Percentiles rank a stretch among this genome's conserved stretches.
Conservation (phyloP, 305 asterid species). For the Solanum aculeatissimum region DNA sequence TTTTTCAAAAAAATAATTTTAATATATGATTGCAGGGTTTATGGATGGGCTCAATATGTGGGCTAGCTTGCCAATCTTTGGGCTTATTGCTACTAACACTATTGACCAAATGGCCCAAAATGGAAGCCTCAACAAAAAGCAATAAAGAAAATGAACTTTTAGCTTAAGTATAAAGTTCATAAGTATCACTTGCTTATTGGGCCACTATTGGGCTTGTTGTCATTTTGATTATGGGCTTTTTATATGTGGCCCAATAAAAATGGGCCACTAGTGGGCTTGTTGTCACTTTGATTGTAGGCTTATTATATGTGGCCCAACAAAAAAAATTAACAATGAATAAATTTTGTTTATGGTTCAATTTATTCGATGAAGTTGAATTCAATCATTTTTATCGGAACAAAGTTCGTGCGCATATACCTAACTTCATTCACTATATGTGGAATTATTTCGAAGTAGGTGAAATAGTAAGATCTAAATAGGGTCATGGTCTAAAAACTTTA, state of each 20-base stretch:
- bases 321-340: neutral
- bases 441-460: neutral
- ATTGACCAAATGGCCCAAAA: conserved; percentile 29
- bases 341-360: neutral
- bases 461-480: neutral
- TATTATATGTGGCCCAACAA: neutral
- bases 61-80: conserved; percentile 24
- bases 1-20: neutral
- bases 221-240: neutral
- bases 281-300: neutral
- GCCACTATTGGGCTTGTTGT: neutral
- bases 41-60: conserved; percentile 50
- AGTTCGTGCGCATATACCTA: neutral
- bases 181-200: neutral
- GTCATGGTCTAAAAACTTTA: no score
- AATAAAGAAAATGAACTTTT: neutral
- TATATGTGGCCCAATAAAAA: neutral
- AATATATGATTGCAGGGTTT: conserved; percentile 21
- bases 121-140: conserved; percentile 4
- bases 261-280: neutral
- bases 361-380: neutral
- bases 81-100: conserved; percentile 33
- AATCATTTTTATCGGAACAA: neutral
- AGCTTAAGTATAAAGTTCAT: neutral
- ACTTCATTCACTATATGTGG: neutral